Conservation (phyloP, 2,329 filamentous ascomycete genomes). For the Periconia digitata region DNA sequence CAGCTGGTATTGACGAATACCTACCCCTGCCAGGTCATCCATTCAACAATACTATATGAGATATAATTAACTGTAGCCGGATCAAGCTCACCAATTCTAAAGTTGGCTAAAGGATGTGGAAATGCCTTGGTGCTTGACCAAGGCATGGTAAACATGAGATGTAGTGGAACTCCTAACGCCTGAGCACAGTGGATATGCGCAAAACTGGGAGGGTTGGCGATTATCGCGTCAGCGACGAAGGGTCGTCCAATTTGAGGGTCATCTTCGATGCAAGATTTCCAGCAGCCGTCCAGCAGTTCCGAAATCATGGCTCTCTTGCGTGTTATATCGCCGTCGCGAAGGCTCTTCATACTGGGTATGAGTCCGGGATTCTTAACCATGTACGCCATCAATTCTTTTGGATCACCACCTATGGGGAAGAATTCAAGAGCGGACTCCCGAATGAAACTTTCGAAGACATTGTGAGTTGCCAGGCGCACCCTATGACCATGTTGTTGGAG, state of each 20-base stretch:
- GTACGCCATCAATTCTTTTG: constrained; percentile 49
- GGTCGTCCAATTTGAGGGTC: constrained; percentile 50
- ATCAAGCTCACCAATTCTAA: constrained; percentile 42
- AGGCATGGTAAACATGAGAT: constrained; percentile 81
- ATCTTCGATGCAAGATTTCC: constrained; percentile 37
- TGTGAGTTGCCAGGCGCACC: constrained; percentile 28
- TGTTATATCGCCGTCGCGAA: constrained; percentile 34
- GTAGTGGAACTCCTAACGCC: constrained; percentile 69
- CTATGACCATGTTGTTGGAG: constrained; percentile 34
- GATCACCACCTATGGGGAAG: constrained; percentile 33
- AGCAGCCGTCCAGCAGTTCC: constrained; percentile 34
- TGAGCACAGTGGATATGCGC: constrained; percentile 73
- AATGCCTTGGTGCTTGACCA: constrained; percentile 50
- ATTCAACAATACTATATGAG: constrained; percentile 52
- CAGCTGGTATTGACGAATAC: background rate
- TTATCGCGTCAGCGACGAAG: constrained; percentile 78
- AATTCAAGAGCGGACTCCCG: constrained; percentile 36
- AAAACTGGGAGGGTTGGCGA: constrained; percentile 76
- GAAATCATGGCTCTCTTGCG: constrained; percentile 29
- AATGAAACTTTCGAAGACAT: constrained; percentile 15
- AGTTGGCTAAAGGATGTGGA: constrained; percentile 54
- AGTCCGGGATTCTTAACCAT: constrained; percentile 54
- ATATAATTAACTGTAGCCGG: constrained; percentile 46
- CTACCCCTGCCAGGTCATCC: constrained; percentile 54
- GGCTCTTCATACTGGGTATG: constrained; percentile 26